These are phyloP conservation scores for Monosporascus sp. DNA, from an alignment of 2,329 filamentous ascomycete genomes.

Conservation along the genomic window DNA sequence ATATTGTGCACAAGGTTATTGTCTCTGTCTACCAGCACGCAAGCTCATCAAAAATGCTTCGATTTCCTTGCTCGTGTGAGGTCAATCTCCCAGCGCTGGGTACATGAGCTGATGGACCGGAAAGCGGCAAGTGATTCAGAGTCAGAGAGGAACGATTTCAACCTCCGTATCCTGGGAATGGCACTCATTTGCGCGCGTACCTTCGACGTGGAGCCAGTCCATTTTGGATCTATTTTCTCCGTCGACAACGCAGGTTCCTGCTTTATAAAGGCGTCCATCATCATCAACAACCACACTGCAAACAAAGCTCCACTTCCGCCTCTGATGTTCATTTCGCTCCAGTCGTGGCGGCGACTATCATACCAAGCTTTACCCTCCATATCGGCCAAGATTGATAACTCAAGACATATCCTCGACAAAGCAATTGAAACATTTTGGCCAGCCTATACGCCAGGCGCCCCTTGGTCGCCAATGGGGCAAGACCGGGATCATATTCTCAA, in stretches of 20 bases:
- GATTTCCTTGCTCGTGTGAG: background rate
- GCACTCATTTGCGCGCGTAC: conserved; percentile 7
- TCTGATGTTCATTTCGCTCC: background rate
- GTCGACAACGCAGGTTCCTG: background rate
- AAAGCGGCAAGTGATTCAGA: background rate
- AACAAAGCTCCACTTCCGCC: conserved; percentile 1
- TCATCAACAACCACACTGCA: conserved; percentile 4
- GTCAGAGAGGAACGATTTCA: background rate
- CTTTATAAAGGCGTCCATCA: background rate
- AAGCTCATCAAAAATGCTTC: background rate
- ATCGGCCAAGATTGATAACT: background rate
- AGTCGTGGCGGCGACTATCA: background rate
- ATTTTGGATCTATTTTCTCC: background rate
- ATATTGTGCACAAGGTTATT: background rate
- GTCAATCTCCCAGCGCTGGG: background rate
- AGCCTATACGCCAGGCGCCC: background rate
- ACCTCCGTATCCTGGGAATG: background rate
- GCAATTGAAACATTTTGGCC: background rate
- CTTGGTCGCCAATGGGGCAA: background rate
- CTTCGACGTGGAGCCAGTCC: conserved; percentile 1
- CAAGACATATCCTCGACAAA: background rate
- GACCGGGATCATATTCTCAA: background rate
- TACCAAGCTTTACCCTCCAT: background rate
- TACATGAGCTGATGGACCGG: background rate
- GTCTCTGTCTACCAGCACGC: background rate